Conservation (phyloP, 768 basidiomycete species). For the Polyporus arcularius region DNA sequence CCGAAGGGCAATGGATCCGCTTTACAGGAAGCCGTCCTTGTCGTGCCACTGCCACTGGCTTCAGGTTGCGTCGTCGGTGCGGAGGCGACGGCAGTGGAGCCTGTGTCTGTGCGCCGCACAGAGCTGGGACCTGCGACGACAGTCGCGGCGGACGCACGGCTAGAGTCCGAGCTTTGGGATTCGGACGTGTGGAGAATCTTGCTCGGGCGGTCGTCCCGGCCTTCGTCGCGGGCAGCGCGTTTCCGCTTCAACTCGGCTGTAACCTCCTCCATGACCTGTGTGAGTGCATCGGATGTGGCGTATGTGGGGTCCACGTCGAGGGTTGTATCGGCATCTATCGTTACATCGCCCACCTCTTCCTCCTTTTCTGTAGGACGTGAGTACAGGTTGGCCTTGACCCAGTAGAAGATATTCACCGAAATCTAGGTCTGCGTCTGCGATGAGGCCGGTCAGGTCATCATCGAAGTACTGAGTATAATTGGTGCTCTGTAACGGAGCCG, state of each 20-base stretch:
- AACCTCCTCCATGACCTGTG: background rate
- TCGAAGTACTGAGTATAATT: background rate
- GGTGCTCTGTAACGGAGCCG: background rate
- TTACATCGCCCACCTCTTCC: background rate
- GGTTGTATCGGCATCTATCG: background rate
- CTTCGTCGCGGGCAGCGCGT: background rate
- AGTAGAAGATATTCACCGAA: background rate
- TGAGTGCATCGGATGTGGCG: background rate
- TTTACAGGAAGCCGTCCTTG: too few species aligned
- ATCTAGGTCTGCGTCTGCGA: background rate
- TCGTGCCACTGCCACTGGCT: background rate
- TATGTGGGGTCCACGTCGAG: background rate
- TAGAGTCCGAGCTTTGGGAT: background rate
- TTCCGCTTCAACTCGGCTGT: background rate
- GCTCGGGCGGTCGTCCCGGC: background rate
- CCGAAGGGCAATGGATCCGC: too few species aligned
- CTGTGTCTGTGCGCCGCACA: background rate
- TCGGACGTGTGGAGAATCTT: background rate
- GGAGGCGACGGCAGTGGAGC: background rate
- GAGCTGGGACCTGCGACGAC: background rate
- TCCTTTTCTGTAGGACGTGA: background rate
- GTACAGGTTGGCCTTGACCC: background rate
- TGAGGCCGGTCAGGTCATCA: background rate
- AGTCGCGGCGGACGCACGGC: background rate
- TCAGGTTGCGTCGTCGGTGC: background rate